Conservation (phyloP, 2,329 filamentous ascomycete genomes). For the Sphaerulina vaccinii region DNA sequence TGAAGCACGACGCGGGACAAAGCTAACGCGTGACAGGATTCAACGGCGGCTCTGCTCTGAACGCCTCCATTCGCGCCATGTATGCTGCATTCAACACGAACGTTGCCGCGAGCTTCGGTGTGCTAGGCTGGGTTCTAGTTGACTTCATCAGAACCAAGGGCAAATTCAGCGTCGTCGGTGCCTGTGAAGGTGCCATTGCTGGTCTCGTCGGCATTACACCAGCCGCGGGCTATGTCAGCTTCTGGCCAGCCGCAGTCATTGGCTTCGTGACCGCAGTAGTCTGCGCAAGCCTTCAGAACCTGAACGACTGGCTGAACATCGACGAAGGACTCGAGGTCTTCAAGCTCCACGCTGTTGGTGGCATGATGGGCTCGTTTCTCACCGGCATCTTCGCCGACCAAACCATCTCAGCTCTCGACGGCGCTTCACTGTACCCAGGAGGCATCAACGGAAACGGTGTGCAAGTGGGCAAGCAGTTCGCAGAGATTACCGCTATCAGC, state of each 20-base stretch:
- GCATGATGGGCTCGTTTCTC: slow-evolving; percentile 57
- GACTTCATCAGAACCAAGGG: slow-evolving; percentile 54
- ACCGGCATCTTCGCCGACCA: slow-evolving; percentile 58
- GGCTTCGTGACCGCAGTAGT: slow-evolving; percentile 56
- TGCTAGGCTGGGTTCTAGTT: slow-evolving; percentile 55
- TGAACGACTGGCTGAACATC: slow-evolving; percentile 56
- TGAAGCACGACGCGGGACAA: not conserved
- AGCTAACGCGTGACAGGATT: slow-evolving; percentile 39
- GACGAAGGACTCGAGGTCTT: slow-evolving; percentile 62
- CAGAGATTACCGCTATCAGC: slow-evolving; percentile 56
- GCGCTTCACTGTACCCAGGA: slow-evolving; percentile 49
- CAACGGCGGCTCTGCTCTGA: slow-evolving; percentile 57
- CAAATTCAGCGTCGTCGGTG: slow-evolving; percentile 56
- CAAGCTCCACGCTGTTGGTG: slow-evolving; percentile 59
- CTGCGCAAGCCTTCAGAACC: slow-evolving; percentile 50
- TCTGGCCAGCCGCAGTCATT: slow-evolving; percentile 50
- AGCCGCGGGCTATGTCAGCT: slow-evolving; percentile 46
- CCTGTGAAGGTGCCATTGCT: slow-evolving; percentile 58
- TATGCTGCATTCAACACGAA: slow-evolving; percentile 60
- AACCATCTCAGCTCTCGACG: slow-evolving; percentile 51
- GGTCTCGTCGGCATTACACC: slow-evolving; percentile 62
- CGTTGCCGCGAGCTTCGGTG: slow-evolving; percentile 54
- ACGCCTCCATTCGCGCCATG: slow-evolving; percentile 54
- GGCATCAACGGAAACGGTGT: slow-evolving; percentile 56
- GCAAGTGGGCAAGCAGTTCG: slow-evolving; percentile 57